Evolutionary conservation across 2,329 filamentous ascomycete species (phyloP), one percentile per base, ranked within the genome.

Genomic region (Penicillium psychrosexuale): DNA sequence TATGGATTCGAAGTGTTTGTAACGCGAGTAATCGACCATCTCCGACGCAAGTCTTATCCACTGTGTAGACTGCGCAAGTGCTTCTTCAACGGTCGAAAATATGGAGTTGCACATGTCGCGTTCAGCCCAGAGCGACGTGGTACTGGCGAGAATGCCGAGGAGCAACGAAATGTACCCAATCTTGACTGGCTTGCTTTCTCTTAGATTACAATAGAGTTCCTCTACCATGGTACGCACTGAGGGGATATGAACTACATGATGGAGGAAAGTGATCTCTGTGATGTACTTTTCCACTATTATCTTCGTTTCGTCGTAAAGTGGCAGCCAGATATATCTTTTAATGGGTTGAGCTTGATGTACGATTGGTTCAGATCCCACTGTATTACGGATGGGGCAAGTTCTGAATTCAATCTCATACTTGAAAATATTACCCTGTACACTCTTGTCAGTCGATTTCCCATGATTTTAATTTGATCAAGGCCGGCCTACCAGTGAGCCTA

Each of bases 171-270:
- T 61, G 9, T 67, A 57, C 3, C 69, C 67, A 8, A 62, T 49
- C 8, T 64, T 62, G 12, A 70, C 51, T 2, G 58, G 58, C 3
- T 49, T 56, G 36, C 60, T 60, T 9, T 61, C 46, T 11, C 51
- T 51, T 5, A 70, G 40, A 17, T 59, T 53, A n/a, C 55, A 27
- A 51, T 75, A 75, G 5, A 69, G 51, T 1, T 67, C 58, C 22
- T 71, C 63, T 6, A 74, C 40, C 13, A 67, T 28, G 7, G 51
- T 27, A 15, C 60, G 60, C 7, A 73, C 51, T 0, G 68, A 68
- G 3, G 69, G 72, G 6, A 34, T 47, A 44, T 74, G 71, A 1
- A 71, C 54, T 22, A 76, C 62, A 52, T 75, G 72, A 33, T 74
- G 68, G 28, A 73, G 57, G 45, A 66, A 69, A 8, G 66, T 69